phyloP scores from a whole-genome alignment of 2,329 filamentous ascomycete species.

The Coniella vitis region DNA sequence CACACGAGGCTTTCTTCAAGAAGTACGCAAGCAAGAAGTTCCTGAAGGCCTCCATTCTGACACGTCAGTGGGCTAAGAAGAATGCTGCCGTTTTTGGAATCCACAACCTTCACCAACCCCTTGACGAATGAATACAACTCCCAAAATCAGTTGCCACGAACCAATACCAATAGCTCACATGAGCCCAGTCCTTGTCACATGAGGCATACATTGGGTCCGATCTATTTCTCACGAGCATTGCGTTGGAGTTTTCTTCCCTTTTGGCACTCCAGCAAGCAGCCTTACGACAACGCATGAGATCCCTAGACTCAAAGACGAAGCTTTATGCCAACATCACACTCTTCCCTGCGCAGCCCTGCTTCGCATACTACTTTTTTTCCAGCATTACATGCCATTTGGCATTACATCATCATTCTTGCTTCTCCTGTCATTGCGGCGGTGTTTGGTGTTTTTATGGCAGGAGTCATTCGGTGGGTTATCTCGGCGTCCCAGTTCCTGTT shows the following conservation, averaged over 20 bases:
- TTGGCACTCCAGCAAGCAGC: constrained; percentile 5
- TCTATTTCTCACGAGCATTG: constrained; percentile 6
- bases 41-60: constrained; percentile 89
- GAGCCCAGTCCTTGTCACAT: background rate
- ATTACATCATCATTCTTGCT: constrained; percentile 13
- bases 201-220: background rate
- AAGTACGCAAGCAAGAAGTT: constrained; percentile 99
- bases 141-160: constrained; percentile 3
- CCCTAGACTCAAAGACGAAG: constrained; percentile 11
- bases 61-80: constrained; percentile 89
- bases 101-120: constrained; percentile 35
- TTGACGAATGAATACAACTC: constrained; percentile 40
- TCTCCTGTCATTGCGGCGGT: constrained; percentile 17
- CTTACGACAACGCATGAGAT: constrained; percentile 14
- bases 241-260: constrained; percentile 3
- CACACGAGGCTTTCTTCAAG: constrained; percentile 98
- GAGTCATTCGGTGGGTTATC: constrained; percentile 7
- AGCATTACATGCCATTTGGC: constrained; percentile 8
- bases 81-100: constrained; percentile 55
- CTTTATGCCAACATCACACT: constrained; percentile 12
- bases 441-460: constrained; percentile 15
- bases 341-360: constrained; percentile 1
- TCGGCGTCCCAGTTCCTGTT: constrained; percentile 9
- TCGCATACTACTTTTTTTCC: constrained; percentile 6
- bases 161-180: background rate